Conservation (phyloP, 2,329 filamentous ascomycete genomes). For the Elsinoe ampelina region DNA sequence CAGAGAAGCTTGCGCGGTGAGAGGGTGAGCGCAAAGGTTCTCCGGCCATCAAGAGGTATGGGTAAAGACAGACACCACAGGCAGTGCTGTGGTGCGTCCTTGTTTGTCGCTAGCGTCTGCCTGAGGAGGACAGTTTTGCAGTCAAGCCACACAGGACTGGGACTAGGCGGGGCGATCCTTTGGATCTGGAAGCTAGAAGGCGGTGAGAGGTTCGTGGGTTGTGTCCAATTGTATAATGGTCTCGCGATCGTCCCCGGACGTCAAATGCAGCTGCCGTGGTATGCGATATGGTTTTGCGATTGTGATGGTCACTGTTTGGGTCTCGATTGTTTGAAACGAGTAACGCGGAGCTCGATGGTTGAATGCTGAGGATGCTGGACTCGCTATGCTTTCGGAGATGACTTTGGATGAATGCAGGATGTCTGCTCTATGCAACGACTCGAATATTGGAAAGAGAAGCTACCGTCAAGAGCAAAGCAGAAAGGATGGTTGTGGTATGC, state of each 20-base stretch:
- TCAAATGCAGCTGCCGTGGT: conserved; percentile 4
- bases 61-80: not conserved
- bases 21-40: conserved; percentile 6
- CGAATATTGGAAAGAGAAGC: not conserved
- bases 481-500: not conserved
- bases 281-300: not conserved
- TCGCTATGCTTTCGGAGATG: not conserved
- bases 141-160: conserved; percentile 6
- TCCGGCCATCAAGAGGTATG: conserved; percentile 5
- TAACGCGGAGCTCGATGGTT: not conserved
- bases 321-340: not conserved
- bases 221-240: not conserved
- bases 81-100: not conserved
- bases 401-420: not conserved
- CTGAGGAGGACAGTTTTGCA: not conserved
- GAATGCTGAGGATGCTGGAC: not conserved
- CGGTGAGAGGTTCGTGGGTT: not conserved
- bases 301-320: conserved; percentile 3
- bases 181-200: not conserved
- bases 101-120: conserved; percentile 6
- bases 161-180: conserved; percentile 7
- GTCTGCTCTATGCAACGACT: not conserved
- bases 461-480: not conserved
- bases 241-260: not conserved
- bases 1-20: conserved; percentile 10